A percentile compares a stretch with the other conserved stretches of the same genome.
Conservation (phyloP, 148 eudicot species). For the Arctostaphylos glauca region DNA sequence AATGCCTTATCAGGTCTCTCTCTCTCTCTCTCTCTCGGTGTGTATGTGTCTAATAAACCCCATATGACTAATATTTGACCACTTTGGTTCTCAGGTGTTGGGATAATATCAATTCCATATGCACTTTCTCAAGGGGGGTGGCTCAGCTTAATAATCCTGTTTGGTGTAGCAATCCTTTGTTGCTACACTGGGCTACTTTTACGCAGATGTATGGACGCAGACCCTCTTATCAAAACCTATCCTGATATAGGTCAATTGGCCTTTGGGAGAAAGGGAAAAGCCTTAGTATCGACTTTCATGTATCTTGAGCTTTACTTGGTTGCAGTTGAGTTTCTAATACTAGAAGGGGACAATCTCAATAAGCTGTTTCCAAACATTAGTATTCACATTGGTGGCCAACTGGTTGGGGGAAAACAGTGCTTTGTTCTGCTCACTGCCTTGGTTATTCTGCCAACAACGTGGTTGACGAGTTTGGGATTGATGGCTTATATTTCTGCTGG, state of each 20-base stretch:
- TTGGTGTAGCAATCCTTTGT: conserved; percentile 29
- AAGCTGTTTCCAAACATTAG: conserved; percentile 33
- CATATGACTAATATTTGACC: neutral
- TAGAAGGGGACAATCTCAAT: conserved; percentile 45
- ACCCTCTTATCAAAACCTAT: conserved; percentile 32
- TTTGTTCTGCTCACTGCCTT: conserved; percentile 41
- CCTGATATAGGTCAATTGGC: conserved; percentile 43
- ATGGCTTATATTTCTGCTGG: conserved; percentile 53
- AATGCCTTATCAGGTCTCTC: conserved; percentile 48
- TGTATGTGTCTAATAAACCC: too few species aligned
- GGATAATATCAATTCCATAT: conserved; percentile 46
- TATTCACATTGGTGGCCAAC: conserved; percentile 24
- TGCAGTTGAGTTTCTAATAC: conserved; percentile 41
- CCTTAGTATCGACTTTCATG: conserved; percentile 33
- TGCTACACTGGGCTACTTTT: conserved; percentile 46
- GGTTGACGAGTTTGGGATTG: conserved; percentile 44
- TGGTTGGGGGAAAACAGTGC: conserved; percentile 33
- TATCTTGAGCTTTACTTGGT: conserved; percentile 44
- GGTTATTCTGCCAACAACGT: conserved; percentile 48
- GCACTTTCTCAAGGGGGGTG: conserved; percentile 53
- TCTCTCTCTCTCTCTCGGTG: neutral
- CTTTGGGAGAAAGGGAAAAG: conserved; percentile 39
- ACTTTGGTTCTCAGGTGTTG: conserved; percentile 31
- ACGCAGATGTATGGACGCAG: conserved; percentile 35
- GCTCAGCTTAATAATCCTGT: conserved; percentile 28